Percentiles rank a stretch among this genome's conserved stretches.
Evolutionary conservation across 2,329 filamentous ascomycete genomes (phyloP).

Genomic region (Cytospora chrysosperma): DNA sequence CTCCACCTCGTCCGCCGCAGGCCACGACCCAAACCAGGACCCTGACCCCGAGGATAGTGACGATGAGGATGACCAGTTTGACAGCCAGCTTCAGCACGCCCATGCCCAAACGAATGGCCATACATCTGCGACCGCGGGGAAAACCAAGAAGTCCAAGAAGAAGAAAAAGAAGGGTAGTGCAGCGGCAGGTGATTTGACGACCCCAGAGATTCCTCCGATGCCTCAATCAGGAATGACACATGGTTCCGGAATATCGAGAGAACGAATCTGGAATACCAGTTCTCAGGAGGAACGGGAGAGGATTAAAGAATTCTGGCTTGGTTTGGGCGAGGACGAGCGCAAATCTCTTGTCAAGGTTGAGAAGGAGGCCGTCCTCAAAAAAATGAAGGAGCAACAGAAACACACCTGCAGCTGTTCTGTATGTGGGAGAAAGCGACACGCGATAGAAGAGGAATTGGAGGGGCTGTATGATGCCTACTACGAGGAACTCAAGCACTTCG

Average conservation of each 20-base stretch:
- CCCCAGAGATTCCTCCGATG: constrained; percentile 34
- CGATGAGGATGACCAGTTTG: constrained; percentile 45
- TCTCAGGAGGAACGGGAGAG: constrained; percentile 92
- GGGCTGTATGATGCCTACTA: constrained; percentile 99
- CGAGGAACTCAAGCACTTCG: constrained; percentile 95
- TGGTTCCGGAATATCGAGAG: constrained; percentile 58
- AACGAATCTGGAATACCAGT: constrained; percentile 97
- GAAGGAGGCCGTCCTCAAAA: constrained; percentile 94
- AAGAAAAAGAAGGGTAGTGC: constrained; percentile 61
- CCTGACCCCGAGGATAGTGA: constrained; percentile 57
- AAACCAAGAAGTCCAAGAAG: constrained; percentile 63
- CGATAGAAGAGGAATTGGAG: constrained; percentile 97
- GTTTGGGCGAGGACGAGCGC: constrained; percentile 88
- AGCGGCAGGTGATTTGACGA: constrained; percentile 23
- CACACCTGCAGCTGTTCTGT: constrained; percentile 98
- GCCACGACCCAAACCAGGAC: constrained; percentile 38
- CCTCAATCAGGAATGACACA: constrained; percentile 34
- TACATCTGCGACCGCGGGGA: constrained; percentile 33
- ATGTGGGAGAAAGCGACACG: constrained; percentile 91
- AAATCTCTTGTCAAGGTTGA: constrained; percentile 96
- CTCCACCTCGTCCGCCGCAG: constrained; percentile 33
- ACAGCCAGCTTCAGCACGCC: constrained; percentile 39
- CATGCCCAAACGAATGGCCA: constrained; percentile 37
- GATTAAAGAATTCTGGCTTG: constrained; percentile 98
- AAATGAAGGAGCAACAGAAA: constrained; percentile 99